Percentiles rank a stretch among this genome's conserved stretches.
Conservation (phyloP, 2,329 filamentous ascomycete genomes). For the Bipolaris bicolor region DNA sequence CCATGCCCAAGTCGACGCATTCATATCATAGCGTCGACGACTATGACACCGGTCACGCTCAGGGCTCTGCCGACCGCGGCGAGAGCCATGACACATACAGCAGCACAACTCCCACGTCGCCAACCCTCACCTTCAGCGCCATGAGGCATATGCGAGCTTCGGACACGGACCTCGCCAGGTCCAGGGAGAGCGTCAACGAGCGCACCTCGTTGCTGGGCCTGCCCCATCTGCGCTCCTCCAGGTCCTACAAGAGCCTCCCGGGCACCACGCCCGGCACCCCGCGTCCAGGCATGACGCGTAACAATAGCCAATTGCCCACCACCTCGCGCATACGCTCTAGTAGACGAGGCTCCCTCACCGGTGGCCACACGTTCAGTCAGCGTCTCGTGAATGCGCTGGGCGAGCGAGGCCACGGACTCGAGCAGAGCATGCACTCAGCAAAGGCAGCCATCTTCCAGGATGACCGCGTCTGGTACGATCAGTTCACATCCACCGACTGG, state of each 20-base stretch:
- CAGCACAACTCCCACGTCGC: slow-evolving; percentile 45
- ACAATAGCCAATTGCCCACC: slow-evolving; percentile 45
- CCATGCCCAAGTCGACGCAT: slow-evolving; percentile 45
- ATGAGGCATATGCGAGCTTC: slow-evolving; percentile 42
- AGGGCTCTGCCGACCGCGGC: slow-evolving; percentile 38
- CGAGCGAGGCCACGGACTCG: slow-evolving; percentile 56
- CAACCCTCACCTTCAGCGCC: slow-evolving; percentile 39
- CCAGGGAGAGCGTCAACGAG: slow-evolving; percentile 52
- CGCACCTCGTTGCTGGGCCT: slow-evolving; percentile 55
- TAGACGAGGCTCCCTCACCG: slow-evolving; percentile 42
- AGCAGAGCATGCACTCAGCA: slow-evolving; percentile 65
- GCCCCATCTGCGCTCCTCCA: slow-evolving; percentile 29
- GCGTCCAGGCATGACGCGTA: slow-evolving; percentile 46
- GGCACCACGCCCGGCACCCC: slow-evolving; percentile 51
- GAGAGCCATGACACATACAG: slow-evolving; percentile 42
- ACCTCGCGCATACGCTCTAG: slow-evolving; percentile 43
- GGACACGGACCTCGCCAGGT: slow-evolving; percentile 41
- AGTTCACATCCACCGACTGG: slow-evolving; percentile 98
- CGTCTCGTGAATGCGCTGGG: slow-evolving; percentile 66
- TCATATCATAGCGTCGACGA: slow-evolving; percentile 46
- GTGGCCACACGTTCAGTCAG: slow-evolving; percentile 43
- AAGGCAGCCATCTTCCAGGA: slow-evolving; percentile 73
- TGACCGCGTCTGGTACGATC: slow-evolving; percentile 97
- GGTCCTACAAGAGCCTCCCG: slow-evolving; percentile 54
- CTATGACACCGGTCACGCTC: slow-evolving; percentile 45